Base-by-base conservation (phyloP, 1,139 yeast genomes). In the Suhomyces bokatorum region DNA sequence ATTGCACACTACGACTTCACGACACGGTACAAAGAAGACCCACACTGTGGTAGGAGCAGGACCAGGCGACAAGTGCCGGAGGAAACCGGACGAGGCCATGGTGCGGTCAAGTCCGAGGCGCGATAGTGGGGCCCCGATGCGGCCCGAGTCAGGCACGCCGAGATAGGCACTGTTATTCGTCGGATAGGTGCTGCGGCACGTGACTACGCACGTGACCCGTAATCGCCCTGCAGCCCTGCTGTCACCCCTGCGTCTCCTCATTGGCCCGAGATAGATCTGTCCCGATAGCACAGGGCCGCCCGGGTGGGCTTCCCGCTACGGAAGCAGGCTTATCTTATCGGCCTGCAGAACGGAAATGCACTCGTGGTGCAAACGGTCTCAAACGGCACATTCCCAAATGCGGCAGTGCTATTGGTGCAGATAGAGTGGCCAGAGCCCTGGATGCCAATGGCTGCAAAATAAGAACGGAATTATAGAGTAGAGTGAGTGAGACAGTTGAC, bases 71-170 rank as follows among this genome's bases (percentile, higher is more conserved):
- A 20, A 20, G 24, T 5, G 9, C 24, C 9, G 24, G 24, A 8
- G 6, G 29, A 11, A 26, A 7, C n/a, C n/a, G n/a, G n/a, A 26
- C 10, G 10, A 8, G 29, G n/a, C n/a, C 6, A 11, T 26, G 17
- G 17, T 17, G 17, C 17, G 29, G 29, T 10, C 29, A 26, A 26
- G n/a, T 26, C 29, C 29, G 29, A 26, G 29, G n/a, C 12, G 22
- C 35, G 34, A 35, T 31, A 51, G 45, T 43, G 30, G 27, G 33
- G 24, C 22, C 41, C 45, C 33, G 49, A 49, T 49, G 43, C 49
- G 51, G 47, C 40, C 49, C 49, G 47, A 37, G 31, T 38, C 46
- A 45, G 46, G 32, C 44, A 44, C 38, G 35, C 12, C 29, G 29
- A 26, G 29, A 11, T 26, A 26, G 29, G 6, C 32, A 31, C 31